Percentiles rank a stretch among this genome's conserved stretches.
Conservation (phyloP, 139 green algal genomes). For the Chlorella ohadii region DNA sequence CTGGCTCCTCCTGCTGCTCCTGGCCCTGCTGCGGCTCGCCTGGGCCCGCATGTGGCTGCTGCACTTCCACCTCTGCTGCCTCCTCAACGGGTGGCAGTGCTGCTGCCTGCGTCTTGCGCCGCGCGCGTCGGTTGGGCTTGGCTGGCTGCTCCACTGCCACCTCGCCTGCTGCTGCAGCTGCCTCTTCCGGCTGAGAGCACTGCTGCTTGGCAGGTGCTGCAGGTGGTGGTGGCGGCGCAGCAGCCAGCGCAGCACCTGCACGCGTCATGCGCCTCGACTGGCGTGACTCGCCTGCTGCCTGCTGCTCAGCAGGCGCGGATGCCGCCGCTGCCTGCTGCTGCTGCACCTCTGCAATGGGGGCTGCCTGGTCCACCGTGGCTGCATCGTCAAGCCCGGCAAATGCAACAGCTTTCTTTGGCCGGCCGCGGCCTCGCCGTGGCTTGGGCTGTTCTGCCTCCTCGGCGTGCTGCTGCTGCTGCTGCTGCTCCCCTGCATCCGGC, state of each 20-base stretch:
- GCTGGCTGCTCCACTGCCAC: no score
- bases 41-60: no score
- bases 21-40: not conserved
- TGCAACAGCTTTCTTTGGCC: conserved; percentile 8
- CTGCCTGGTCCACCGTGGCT: not conserved
- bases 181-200: no score
- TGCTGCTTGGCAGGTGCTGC: not conserved
- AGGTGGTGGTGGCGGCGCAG: not conserved
- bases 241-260: not conserved
- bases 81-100: not conserved
- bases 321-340: conserved; percentile 12
- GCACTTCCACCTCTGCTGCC: not conserved
- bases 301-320: not conserved
- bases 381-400: not conserved
- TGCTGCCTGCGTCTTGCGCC: not conserved
- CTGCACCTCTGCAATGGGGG: not conserved
- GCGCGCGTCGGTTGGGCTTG: no score
- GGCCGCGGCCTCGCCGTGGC: not conserved
- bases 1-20: not conserved
- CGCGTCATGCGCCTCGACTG: conserved; percentile 22
- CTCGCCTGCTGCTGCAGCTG: no score
- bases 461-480: not conserved
- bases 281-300: not conserved
- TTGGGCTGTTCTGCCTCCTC: not conserved
- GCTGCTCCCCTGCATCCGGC: not conserved